phyloP scores from a whole-genome alignment of 2,329 filamentous ascomycete genomes.

The Ustilaginoidea virens region DNA sequence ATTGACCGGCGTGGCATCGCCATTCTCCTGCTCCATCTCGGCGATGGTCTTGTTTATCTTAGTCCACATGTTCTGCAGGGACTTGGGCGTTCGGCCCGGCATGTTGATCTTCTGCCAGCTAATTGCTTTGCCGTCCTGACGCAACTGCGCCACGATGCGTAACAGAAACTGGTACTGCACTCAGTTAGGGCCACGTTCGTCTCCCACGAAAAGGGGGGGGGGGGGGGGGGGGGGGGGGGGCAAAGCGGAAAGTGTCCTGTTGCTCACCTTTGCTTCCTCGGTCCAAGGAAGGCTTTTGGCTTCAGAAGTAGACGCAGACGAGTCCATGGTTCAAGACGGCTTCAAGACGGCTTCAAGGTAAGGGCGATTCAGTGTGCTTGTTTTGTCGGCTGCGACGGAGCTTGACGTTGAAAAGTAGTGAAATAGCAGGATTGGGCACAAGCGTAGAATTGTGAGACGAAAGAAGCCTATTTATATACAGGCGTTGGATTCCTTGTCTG shows the following conservation, averaged over 20 bases:
- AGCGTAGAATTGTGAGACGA: too few relatives aligned
- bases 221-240: too few relatives aligned
- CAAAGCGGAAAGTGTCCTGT: too few relatives aligned
- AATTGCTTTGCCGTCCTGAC: slow-evolving; percentile 16
- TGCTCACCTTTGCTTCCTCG: slow-evolving; percentile 21
- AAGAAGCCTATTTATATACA: too few relatives aligned
- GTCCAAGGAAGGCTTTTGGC: slow-evolving; percentile 17
- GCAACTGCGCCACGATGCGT: slow-evolving; percentile 18
- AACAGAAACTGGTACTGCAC: slow-evolving; percentile 19
- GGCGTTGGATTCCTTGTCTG: too few relatives aligned
- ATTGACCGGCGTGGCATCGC: slow-evolving; percentile 1
- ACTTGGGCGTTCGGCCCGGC: slow-evolving; percentile 22
- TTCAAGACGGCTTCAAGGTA: too few relatives aligned
- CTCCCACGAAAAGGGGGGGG: too few relatives aligned
- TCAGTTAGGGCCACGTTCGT: too few relatives aligned
- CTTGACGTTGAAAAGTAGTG: too few relatives aligned
- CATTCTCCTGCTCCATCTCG: slow-evolving; percentile 16
- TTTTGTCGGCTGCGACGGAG: too few relatives aligned
- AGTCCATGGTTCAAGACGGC: slow-evolving; percentile 2
- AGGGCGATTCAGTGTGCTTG: too few relatives aligned
- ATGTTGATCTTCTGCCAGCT: slow-evolving; percentile 21
- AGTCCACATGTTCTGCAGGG: slow-evolving; percentile 21
- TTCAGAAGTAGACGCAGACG: slow-evolving; percentile 10
- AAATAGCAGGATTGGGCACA: too few relatives aligned
- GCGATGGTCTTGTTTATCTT: slow-evolving; percentile 19